These are phyloP conservation scores for Pseudogymnoascus sp. DNA, from an alignment of 2,329 filamentous ascomycete species.

Conservation along the genomic window DNA sequence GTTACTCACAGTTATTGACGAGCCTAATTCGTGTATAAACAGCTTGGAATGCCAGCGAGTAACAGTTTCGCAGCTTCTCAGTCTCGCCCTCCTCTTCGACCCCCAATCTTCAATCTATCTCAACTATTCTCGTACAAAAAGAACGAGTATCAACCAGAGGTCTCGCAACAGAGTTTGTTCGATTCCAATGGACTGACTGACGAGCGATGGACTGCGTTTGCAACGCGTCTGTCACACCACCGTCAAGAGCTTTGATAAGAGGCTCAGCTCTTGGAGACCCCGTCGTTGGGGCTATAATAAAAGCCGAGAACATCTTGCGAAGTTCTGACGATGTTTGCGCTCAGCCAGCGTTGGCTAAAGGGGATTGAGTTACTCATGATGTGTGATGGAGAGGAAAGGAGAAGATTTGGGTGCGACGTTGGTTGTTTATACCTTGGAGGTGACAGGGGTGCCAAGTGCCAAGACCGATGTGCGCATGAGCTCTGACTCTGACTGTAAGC, in stretches of 20 bases:
- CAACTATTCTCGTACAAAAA: background rate
- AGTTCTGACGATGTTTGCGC: conserved; percentile 3
- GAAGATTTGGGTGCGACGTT: background rate
- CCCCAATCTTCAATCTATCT: conserved; percentile 2
- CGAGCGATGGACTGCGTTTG: conserved; percentile 4
- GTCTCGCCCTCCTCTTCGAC: background rate
- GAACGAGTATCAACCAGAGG: background rate
- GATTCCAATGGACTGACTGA: conserved; percentile 5
- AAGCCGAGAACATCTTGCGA: conserved; percentile 10
- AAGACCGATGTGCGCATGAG: background rate
- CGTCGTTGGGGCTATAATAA: conserved; percentile 12
- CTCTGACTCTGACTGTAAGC: background rate
- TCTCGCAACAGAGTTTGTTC: conserved; percentile 6
- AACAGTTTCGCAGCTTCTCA: conserved; percentile 4
- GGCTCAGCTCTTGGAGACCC: conserved; percentile 11
- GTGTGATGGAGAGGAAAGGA: conserved; percentile 1
- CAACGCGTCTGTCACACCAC: conserved; percentile 7
- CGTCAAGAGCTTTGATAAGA: conserved; percentile 3
- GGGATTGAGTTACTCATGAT: conserved; percentile 6
- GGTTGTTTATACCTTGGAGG: conserved; percentile 4
- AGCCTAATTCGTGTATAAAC: background rate
- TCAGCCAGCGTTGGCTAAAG: conserved; percentile 5
- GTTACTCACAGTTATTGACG: background rate
- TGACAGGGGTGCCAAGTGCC: conserved; percentile 7
- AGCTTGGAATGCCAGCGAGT: background rate